Evolutionary conservation across 2,329 filamentous ascomycete species (phyloP).

Genomic region (Paramyrothecium sp.): DNA sequence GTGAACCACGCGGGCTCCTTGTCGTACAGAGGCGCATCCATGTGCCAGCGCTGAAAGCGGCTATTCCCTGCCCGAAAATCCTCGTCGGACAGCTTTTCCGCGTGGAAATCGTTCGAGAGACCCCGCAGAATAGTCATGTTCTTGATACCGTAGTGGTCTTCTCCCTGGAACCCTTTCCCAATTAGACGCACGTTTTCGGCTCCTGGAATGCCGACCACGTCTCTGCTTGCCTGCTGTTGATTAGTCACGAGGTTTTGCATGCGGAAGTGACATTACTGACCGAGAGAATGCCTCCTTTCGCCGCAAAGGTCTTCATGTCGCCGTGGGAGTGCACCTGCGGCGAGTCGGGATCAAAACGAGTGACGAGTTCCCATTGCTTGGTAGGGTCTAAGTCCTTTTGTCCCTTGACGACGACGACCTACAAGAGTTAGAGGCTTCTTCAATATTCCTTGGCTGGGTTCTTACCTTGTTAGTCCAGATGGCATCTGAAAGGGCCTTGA

Average conservation of each 20-base stretch:
- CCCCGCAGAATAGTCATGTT: conserved; percentile 27
- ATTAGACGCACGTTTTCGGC: conserved; percentile 43
- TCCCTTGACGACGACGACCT: conserved; percentile 41
- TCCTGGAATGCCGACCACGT: conserved; percentile 35
- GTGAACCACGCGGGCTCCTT: conserved; percentile 41
- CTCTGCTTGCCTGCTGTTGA: conserved; percentile 21
- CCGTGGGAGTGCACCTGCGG: conserved; percentile 40
- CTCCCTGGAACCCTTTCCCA: conserved; percentile 43
- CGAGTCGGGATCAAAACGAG: conserved; percentile 38
- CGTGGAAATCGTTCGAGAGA: conserved; percentile 36
- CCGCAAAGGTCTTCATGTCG: conserved; percentile 36
- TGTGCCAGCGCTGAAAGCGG: conserved; percentile 47
- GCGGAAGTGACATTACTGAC: conserved; percentile 13
- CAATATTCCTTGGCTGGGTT: background rate
- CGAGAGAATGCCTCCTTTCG: conserved; percentile 36
- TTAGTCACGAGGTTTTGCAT: background rate
- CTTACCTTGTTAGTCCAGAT: background rate
- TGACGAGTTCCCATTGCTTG: conserved; percentile 45
- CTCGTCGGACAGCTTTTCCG: conserved; percentile 23
- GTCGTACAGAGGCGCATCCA: conserved; percentile 43
- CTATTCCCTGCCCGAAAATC: conserved; percentile 39
- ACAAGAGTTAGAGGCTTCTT: background rate
- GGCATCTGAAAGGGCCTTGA: background rate
- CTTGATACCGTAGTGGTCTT: conserved; percentile 41
- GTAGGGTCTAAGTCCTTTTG: conserved; percentile 36